These are phyloP conservation scores for Pyracantha coccinea DNA, from an alignment of 331 rosid species.

Conservation along the genomic window DNA sequence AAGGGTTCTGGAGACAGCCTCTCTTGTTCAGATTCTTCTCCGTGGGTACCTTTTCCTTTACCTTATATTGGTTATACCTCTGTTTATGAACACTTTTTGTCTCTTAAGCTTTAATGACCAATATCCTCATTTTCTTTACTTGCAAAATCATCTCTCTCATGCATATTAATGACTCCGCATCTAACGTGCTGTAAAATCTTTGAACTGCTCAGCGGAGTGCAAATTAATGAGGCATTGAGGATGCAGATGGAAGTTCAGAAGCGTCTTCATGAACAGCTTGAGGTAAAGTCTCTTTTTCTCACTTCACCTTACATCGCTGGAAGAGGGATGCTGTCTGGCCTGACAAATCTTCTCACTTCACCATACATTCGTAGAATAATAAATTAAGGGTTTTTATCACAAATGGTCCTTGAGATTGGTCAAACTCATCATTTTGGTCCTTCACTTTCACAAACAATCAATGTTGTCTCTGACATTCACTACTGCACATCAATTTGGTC, in stretches of 20 bases:
- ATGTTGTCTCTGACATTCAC: too few species aligned
- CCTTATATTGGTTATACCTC: not conserved
- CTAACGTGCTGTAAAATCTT: slow-evolving; percentile 9
- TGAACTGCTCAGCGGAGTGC: slow-evolving; percentile 61
- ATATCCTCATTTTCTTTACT: slow-evolving; percentile 1
- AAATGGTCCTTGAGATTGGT: too few species aligned
- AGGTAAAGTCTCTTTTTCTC: slow-evolving; percentile 43
- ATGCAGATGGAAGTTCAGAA: slow-evolving; percentile 99
- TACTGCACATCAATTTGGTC: too few species aligned
- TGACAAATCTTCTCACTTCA: not conserved
- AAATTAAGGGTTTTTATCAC: too few species aligned
- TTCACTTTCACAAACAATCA: too few species aligned
- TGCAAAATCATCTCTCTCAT: slow-evolving; percentile 1
- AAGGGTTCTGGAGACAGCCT: slow-evolving; percentile 71
- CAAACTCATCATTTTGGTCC: too few species aligned
- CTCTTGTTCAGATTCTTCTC: slow-evolving; percentile 78
- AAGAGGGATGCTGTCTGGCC: slow-evolving; percentile 1
- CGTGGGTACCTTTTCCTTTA: slow-evolving; percentile 52
- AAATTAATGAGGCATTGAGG: slow-evolving; percentile 81
- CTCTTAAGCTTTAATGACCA: not conserved
- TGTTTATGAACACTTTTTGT: not conserved
- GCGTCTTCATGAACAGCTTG: slow-evolving; percentile 97
- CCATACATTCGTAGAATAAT: too few species aligned
- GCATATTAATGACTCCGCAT: not conserved
- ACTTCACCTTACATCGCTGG: slow-evolving; percentile 14